These are phyloP conservation scores for Lactarius pseudohatsudake DNA, from an alignment of 768 basidiomycete genomes.

Conservation along the genomic window DNA sequence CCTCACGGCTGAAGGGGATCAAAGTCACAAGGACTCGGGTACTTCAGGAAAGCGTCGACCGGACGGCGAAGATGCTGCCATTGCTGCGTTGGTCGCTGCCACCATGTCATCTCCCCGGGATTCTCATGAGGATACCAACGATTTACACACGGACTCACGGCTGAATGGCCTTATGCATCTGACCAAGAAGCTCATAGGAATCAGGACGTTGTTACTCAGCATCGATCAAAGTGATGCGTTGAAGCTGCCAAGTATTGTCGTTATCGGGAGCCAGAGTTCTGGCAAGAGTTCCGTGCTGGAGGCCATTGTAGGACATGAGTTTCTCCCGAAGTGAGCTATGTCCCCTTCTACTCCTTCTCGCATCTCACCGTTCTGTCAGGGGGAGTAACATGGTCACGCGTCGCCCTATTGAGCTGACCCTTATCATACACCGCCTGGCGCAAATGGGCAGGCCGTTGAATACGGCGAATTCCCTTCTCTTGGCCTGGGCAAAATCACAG, in stretches of 20 bases:
- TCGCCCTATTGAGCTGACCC: constrained; percentile 95
- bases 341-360: not conserved
- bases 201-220: constrained; percentile 88
- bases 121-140: constrained; percentile 40
- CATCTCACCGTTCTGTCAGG: constrained; percentile 43
- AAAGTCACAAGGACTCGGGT: constrained; percentile 39
- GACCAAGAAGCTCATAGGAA: constrained; percentile 94
- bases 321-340: constrained; percentile 88
- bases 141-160: constrained; percentile 43
- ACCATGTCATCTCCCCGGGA: constrained; percentile 77
- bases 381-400: constrained; percentile 99
- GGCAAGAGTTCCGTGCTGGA: constrained; percentile 98
- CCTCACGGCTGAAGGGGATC: constrained; percentile 33
- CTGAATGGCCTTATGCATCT: constrained; percentile 91
- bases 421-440: constrained; percentile 82
- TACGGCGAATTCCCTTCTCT: constrained; percentile 95
- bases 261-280: constrained; percentile 97
- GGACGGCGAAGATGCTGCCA: constrained; percentile 54
- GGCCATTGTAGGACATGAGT: constrained; percentile 96
- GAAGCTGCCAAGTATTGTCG: constrained; percentile 96
- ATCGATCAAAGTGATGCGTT: constrained; percentile 95
- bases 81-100: constrained; percentile 76
- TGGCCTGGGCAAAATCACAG: constrained; percentile 80
- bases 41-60: constrained; percentile 45
- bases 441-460: constrained; percentile 60